Evolutionary conservation across 768 basidiomycete species (phyloP).

Genomic region (Leccinum ochraceum): DNA sequence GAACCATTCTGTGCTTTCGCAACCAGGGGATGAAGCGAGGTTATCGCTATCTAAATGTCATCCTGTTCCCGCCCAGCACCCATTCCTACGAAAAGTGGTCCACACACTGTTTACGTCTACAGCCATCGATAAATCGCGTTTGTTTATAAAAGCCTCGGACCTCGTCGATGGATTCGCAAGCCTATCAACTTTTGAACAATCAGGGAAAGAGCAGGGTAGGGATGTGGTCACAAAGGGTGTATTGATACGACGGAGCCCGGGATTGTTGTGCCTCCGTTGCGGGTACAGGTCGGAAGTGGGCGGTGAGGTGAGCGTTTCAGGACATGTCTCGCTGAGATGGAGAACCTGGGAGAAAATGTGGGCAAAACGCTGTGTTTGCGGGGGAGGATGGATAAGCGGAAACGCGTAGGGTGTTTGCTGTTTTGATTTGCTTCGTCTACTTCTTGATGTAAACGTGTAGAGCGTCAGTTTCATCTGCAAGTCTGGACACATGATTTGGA

Average conservation of each 20-base stretch:
- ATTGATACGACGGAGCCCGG: conserved; percentile 40
- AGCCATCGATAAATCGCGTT: conserved; percentile 60
- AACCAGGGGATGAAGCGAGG: conserved; percentile 51
- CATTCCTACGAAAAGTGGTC: conserved; percentile 44
- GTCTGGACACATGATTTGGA: conserved; percentile 26
- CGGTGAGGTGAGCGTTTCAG: conserved; percentile 29
- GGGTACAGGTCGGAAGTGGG: conserved; percentile 55
- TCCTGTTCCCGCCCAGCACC: conserved; percentile 49
- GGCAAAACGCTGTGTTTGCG: conserved; percentile 65
- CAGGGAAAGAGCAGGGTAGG: conserved; percentile 40
- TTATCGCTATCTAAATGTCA: conserved; percentile 60
- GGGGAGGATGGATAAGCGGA: conserved; percentile 56
- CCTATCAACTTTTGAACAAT: conserved; percentile 38
- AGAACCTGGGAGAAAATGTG: conserved; percentile 65
- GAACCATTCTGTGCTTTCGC: not conserved
- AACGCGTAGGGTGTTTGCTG: conserved; percentile 12
- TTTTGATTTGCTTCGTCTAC: not conserved
- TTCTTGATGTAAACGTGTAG: not conserved
- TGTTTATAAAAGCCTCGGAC: conserved; percentile 73
- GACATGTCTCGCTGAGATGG: conserved; percentile 49
- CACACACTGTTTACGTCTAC: conserved; percentile 47
- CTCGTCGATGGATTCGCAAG: conserved; percentile 63
- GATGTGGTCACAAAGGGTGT: conserved; percentile 69
- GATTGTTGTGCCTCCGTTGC: conserved; percentile 60
- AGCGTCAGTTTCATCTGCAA: not conserved